phyloP scores from a whole-genome alignment of 306 rosid genomes.

The Malus orientalis region DNA sequence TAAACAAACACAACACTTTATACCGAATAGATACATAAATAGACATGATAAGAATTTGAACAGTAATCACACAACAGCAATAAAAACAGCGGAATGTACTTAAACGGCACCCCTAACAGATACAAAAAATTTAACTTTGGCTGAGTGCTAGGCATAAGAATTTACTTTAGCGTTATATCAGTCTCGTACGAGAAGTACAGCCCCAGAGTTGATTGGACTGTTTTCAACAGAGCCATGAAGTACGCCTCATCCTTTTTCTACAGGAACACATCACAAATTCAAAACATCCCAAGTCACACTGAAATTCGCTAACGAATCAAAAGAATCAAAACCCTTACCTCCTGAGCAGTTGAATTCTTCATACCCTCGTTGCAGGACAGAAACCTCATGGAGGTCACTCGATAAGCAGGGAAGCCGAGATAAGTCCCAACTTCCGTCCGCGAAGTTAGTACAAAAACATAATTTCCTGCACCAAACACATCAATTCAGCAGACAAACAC shows the following conservation, averaged over 20 bases:
- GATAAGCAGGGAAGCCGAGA: conserved; percentile 71
- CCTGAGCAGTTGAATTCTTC: conserved; percentile 41
- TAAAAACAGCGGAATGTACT: too few species aligned
- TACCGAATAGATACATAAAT: not conserved
- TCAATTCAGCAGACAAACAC: conserved; percentile 6
- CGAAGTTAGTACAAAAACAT: conserved; percentile 27
- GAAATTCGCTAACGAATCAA: too few species aligned
- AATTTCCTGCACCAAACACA: conserved; percentile 51
- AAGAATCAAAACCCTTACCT: too few species aligned
- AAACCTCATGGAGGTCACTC: conserved; percentile 63
- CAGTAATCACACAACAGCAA: too few species aligned
- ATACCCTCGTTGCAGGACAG: conserved; percentile 67
- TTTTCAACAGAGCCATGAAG: conserved; percentile 66
- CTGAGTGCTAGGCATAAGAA: not conserved
- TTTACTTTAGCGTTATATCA: conserved; percentile 83
- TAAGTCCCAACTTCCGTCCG: conserved; percentile 60
- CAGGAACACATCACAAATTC: too few species aligned
- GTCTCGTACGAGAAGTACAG: conserved; percentile 75
- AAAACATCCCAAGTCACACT: too few species aligned
- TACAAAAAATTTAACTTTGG: not conserved
- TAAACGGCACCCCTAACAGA: not conserved
- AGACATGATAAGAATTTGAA: too few species aligned
- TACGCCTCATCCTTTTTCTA: too few species aligned
- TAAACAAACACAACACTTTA: not conserved
- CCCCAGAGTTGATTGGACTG: conserved; percentile 81